phyloP scores from a whole-genome alignment of 441 rosid genomes.

The Macaranga tanarius region DNA sequence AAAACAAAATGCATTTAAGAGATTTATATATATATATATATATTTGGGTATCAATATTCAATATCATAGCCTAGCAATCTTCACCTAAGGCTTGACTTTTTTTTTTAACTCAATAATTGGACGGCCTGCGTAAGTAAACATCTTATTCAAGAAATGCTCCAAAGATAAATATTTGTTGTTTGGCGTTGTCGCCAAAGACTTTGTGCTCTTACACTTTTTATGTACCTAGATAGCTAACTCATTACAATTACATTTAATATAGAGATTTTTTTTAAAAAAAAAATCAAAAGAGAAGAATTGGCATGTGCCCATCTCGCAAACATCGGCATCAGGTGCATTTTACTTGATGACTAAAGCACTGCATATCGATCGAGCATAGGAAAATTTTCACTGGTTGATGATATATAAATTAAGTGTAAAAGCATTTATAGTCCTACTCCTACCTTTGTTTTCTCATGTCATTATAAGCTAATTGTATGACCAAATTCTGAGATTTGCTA shows the following conservation, averaged over 20 bases:
- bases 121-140: constrained; percentile 17
- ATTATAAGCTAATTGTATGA: not conserved
- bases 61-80: constrained; percentile 3
- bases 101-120: constrained; percentile 22
- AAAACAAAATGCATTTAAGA: not conserved
- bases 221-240: too few relatives aligned
- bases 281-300: too few relatives aligned
- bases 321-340: too few relatives aligned
- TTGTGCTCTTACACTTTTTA: not conserved
- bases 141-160: not conserved
- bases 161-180: not conserved
- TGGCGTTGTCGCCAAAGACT: constrained; percentile 12
- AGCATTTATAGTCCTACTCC: too few relatives aligned
- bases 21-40: not conserved
- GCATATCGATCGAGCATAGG: too few relatives aligned
- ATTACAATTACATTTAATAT: too few relatives aligned
- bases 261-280: too few relatives aligned
- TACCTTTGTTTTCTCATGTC: too few relatives aligned
- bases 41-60: not conserved
- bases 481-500: not conserved
- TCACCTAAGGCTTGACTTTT: constrained; percentile 29
- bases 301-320: too few relatives aligned
- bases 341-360: too few relatives aligned
- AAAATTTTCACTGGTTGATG: too few relatives aligned
- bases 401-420: too few relatives aligned